Percentiles rank a stretch among this genome's conserved stretches.
Evolutionary conservation across 768 basidiomycete species (phyloP).

Genomic region (Phaeotremella skinneri): DNA sequence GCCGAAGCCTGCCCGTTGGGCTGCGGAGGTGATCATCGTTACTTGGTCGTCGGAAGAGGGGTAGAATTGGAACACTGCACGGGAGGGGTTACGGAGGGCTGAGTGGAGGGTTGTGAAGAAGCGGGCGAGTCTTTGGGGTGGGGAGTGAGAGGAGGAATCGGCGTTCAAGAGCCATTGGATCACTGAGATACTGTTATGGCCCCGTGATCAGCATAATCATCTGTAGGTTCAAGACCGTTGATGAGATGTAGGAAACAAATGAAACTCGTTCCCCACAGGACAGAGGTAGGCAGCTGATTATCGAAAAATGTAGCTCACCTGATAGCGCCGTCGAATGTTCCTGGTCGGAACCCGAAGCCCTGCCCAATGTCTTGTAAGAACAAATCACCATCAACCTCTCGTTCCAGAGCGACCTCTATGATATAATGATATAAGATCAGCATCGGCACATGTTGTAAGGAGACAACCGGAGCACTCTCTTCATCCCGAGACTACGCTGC

Average conservation of each 20-base stretch:
- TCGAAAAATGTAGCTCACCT: slow-evolving; percentile 59
- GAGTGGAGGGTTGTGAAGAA: slow-evolving; percentile 70
- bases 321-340: slow-evolving; percentile 96
- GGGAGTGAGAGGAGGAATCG: slow-evolving; percentile 69
- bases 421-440: neutral
- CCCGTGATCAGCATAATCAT: slow-evolving; percentile 11
- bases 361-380: slow-evolving; percentile 98
- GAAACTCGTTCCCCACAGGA: neutral
- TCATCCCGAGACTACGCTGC: too few relatives aligned
- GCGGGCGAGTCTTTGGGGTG: slow-evolving; percentile 61
- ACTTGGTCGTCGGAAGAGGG: slow-evolving; percentile 96
- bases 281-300: neutral
- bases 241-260: slow-evolving; percentile 19
- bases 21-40: slow-evolving; percentile 85
- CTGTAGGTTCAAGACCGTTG: neutral
- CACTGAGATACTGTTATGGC: slow-evolving; percentile 77
- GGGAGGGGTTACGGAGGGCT: slow-evolving; percentile 60
- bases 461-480: too few relatives aligned
- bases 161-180: slow-evolving; percentile 98
- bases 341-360: slow-evolving; percentile 93
- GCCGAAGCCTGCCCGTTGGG: slow-evolving; percentile 92
- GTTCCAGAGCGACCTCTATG: slow-evolving; percentile 87
- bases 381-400: slow-evolving; percentile 92
- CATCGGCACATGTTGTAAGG: too few relatives aligned
- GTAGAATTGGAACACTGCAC: slow-evolving; percentile 96